Base-by-base conservation (phyloP, 768 basidiomycete species). In the Imleria badia region DNA sequence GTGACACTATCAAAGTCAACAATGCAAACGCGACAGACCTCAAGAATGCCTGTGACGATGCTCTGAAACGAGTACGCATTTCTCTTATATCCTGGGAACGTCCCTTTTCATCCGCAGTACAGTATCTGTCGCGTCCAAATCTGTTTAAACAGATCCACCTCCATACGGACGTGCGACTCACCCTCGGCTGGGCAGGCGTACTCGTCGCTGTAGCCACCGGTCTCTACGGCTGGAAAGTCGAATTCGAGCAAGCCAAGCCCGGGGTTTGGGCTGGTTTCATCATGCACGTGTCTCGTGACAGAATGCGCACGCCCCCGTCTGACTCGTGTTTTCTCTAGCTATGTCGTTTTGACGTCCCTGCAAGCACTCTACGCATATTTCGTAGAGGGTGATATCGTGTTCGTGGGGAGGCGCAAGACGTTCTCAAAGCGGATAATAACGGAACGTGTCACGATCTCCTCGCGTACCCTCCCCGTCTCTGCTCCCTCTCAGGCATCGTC, bases 361-460 rank as follows among this genome's bases (percentile, higher is more conserved):
- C 88, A 93, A 70, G 81, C 88, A 13, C 73, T 91, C 31, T 96
- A 96, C 65, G 81, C 87, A n/a, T 91, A 89, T 67, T 90, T 91
- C 59, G 72, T 95, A 52, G 93, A 95, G 68, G 86, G 87, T 33
- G 80, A 89, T 54, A 86, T 83, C 48, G 84, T 96, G 55, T 98
- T 93, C 67, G 84, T 89, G 23, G 94, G 94, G 34, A 91, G 88
- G 67, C 84, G 94, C 59, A 94, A 95, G 73, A 88, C 90, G 15
- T 84, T 96, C 58, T 89, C 90, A 15, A 93, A 91, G 70, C 69
- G 95, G 88, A 96, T 97, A 66, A 86, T 95, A 44, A 93, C 91
- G 3, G 94, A 98, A 68, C 85, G 87, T 59, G 82, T 98, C 72
- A 89, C 85, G 29, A 79, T 95, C 52, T 79, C 83, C 20, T 88